Evolutionary conservation across 2,329 filamentous ascomycete species (phyloP).

Genomic region (Sphaceloma murrayae): DNA sequence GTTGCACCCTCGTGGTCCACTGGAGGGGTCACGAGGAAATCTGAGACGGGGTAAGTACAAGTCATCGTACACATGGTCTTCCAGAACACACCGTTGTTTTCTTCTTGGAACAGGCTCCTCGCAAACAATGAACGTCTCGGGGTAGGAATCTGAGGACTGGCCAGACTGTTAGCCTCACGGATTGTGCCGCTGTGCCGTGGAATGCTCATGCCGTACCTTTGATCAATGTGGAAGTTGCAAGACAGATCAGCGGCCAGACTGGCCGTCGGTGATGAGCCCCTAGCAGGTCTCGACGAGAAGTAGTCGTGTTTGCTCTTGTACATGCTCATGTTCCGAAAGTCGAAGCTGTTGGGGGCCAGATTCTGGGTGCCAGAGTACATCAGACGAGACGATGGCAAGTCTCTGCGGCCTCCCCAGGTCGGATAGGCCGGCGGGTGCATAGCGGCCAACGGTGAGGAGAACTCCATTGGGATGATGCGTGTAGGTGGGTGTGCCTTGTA

Average conservation of each 20-base stretch:
- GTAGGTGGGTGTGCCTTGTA: neutral
- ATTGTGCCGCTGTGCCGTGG: constrained; percentile 23
- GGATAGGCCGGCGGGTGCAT: constrained; percentile 66
- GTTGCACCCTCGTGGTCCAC: constrained; percentile 59
- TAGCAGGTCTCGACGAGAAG: constrained; percentile 63
- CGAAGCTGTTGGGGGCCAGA: constrained; percentile 57
- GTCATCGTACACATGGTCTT: neutral
- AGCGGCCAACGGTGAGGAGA: constrained; percentile 85
- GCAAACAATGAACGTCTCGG: constrained; percentile 80
- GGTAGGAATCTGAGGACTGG: constrained; percentile 65
- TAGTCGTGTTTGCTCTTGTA: constrained; percentile 64
- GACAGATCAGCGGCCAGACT: constrained; percentile 89
- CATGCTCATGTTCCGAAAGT: constrained; percentile 67
- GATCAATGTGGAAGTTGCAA: constrained; percentile 93
- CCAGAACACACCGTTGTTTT: constrained; percentile 26
- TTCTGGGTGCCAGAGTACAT: constrained; percentile 44
- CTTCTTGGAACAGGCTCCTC: constrained; percentile 50
- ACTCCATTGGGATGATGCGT: constrained; percentile 70
- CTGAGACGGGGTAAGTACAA: constrained; percentile 30
- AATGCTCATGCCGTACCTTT: constrained; percentile 56
- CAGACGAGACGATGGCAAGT: constrained; percentile 45
- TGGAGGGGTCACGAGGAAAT: constrained; percentile 37
- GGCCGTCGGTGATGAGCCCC: constrained; percentile 80
- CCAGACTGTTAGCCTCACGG: constrained; percentile 32
- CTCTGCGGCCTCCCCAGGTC: constrained; percentile 52